These are phyloP conservation scores for Trichoderma pleuroti DNA, from an alignment of 2,329 filamentous ascomycete species.

Conservation along the genomic window DNA sequence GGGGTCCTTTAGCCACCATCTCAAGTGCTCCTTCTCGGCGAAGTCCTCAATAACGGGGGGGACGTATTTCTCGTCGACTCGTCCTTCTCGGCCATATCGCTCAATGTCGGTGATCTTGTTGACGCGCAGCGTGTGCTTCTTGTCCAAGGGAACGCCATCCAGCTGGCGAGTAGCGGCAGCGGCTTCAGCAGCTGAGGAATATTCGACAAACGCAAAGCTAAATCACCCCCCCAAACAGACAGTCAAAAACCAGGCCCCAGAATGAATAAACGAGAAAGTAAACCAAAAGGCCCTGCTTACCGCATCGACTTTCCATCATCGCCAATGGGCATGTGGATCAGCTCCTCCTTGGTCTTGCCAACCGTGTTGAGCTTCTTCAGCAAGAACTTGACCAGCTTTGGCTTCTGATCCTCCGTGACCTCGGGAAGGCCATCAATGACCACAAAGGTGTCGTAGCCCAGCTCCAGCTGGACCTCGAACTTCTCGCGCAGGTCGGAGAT, in stretches of 20 bases:
- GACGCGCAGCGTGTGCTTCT: slow-evolving; percentile 90
- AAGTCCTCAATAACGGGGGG: slow-evolving; percentile 80
- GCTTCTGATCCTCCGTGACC: slow-evolving; percentile 85
- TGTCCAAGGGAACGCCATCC: slow-evolving; percentile 84
- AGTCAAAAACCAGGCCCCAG: not conserved
- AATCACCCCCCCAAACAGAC: not conserved
- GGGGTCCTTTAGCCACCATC: slow-evolving; percentile 87
- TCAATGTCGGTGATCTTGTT: slow-evolving; percentile 99
- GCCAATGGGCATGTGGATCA: slow-evolving; percentile 89
- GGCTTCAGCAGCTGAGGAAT: slow-evolving; percentile 84
- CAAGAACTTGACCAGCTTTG: slow-evolving; percentile 94
- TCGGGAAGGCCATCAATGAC: slow-evolving; percentile 91
- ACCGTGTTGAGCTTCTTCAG: slow-evolving; percentile 86
- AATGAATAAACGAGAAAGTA: not conserved
- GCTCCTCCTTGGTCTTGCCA: slow-evolving; percentile 80
- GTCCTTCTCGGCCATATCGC: slow-evolving; percentile 88
- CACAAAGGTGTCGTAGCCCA: slow-evolving; percentile 93
- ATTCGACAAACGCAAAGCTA: slow-evolving; percentile 97
- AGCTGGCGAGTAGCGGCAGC: slow-evolving; percentile 85
- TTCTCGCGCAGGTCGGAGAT: slow-evolving; percentile 91
- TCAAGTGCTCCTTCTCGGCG: slow-evolving; percentile 86
- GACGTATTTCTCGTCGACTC: slow-evolving; percentile 86
- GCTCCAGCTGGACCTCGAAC: slow-evolving; percentile 92
- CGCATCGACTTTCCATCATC: slow-evolving; percentile 82
- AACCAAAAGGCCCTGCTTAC: slow-evolving; percentile 48